A percentile compares a stretch with the other conserved stretches of the same genome.
Evolutionary conservation across 495 filamentous ascomycete genomes (phyloP).

Genomic region (Podospora pseudocomata): DNA sequence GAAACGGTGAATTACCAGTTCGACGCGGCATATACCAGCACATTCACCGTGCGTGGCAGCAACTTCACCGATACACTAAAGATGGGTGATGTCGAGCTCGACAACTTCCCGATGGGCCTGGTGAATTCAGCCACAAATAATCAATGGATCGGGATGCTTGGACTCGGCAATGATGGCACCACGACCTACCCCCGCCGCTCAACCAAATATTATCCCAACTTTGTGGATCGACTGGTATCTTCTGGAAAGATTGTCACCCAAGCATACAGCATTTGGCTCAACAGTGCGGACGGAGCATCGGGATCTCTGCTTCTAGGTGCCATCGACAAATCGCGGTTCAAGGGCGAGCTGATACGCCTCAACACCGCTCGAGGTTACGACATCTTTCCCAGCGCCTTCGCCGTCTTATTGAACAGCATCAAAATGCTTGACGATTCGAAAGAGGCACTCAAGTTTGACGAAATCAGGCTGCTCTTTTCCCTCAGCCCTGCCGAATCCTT

Average conservation of each 20-base stretch:
- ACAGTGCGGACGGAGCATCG: slow-evolving; percentile 57
- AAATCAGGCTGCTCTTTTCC: background rate
- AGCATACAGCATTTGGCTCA: slow-evolving; percentile 80
- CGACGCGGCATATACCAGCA: slow-evolving; percentile 15
- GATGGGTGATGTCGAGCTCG: slow-evolving; percentile 3
- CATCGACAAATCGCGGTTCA: slow-evolving; percentile 72
- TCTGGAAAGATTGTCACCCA: slow-evolving; percentile 61
- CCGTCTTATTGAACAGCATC: slow-evolving; percentile 57
- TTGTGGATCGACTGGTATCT: slow-evolving; percentile 63
- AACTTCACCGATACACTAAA: slow-evolving; percentile 7
- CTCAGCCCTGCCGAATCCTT: slow-evolving; percentile 10
- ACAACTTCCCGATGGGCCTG: slow-evolving; percentile 3
- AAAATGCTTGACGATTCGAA: slow-evolving; percentile 7
- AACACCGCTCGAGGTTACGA: slow-evolving; percentile 32
- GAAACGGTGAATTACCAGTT: slow-evolving; percentile 14
- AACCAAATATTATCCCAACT: slow-evolving; percentile 42
- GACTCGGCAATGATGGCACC: slow-evolving; percentile 10
- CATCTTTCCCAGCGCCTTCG: slow-evolving; percentile 53
- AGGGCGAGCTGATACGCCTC: slow-evolving; percentile 63
- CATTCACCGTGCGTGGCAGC: slow-evolving; percentile 15
- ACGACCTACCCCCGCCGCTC: slow-evolving; percentile 14
- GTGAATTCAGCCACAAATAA: background rate
- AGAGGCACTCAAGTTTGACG: background rate
- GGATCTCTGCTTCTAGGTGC: slow-evolving; percentile 82
- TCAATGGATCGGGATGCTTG: slow-evolving; percentile 6